Percentiles rank a stretch among this genome's conserved stretches.
Evolutionary conservation across 768 basidiomycete species (phyloP).

Genomic region (Sporobolomyces roseus): DNA sequence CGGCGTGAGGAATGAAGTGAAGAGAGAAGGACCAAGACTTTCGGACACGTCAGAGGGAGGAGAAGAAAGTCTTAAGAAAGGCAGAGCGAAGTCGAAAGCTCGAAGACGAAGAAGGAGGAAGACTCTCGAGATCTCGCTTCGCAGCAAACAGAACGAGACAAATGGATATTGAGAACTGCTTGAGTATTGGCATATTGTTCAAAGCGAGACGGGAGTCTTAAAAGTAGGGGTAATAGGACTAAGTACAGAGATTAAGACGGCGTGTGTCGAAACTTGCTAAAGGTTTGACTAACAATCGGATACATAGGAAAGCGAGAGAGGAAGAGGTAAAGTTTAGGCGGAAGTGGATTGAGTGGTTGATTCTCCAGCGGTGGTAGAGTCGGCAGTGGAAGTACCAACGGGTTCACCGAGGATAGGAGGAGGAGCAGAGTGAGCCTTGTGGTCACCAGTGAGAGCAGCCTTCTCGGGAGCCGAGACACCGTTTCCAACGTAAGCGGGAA

Average conservation of each 20-base stretch:
- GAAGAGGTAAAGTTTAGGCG: neutral
- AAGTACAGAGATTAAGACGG: neutral
- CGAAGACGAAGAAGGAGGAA: too few relatives aligned
- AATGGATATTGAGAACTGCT: neutral
- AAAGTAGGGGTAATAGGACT: neutral
- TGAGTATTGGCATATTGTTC: conserved; percentile 1
- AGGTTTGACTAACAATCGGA: too few relatives aligned
- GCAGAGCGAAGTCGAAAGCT: too few relatives aligned
- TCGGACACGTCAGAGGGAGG: too few relatives aligned
- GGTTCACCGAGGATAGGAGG: conserved; percentile 31
- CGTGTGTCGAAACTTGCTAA: too few relatives aligned
- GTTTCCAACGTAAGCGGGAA: conserved; percentile 33
- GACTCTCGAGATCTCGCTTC: too few relatives aligned
- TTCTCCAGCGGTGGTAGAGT: too few relatives aligned
- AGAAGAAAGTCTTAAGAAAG: too few relatives aligned
- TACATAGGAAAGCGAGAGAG: neutral
- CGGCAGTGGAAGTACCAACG: neutral
- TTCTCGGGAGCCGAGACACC: conserved; percentile 23
- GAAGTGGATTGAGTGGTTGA: too few relatives aligned
- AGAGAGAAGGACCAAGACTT: neutral
- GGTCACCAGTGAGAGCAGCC: conserved; percentile 14
- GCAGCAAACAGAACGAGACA: too few relatives aligned
- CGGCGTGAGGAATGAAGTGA: too few relatives aligned
- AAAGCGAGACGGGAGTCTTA: too few relatives aligned
- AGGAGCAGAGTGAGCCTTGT: conserved; percentile 22